Evolutionary conservation across 2,329 filamentous ascomycete species (phyloP).

Genomic region (Aspergillus neotritici): DNA sequence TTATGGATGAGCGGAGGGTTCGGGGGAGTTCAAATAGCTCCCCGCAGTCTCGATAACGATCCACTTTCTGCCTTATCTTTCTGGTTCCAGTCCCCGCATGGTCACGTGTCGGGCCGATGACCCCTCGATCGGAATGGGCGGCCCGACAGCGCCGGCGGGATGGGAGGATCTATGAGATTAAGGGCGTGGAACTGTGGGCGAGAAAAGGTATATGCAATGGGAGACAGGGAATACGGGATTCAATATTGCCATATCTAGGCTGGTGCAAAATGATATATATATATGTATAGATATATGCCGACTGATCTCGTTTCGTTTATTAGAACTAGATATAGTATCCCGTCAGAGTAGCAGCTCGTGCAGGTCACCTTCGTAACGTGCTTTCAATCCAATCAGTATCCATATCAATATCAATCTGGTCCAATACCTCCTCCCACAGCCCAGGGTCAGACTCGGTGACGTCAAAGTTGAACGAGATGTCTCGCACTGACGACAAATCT

Average conservation of each 20-base stretch:
- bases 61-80: too few species aligned
- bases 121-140: constrained; percentile 12
- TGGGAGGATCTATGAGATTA: background rate
- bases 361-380: constrained; percentile 22
- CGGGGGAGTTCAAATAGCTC: constrained; percentile 11
- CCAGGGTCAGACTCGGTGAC: constrained; percentile 33
- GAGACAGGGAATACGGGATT: too few species aligned
- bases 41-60: constrained; percentile 1
- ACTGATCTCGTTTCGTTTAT: too few species aligned
- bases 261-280: too few species aligned
- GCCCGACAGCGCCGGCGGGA: constrained; percentile 13
- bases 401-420: constrained; percentile 39
- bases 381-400: constrained; percentile 38
- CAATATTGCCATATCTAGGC: too few species aligned
- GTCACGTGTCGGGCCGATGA: constrained; percentile 29
- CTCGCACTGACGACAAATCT: constrained; percentile 21
- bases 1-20: constrained; percentile 4
- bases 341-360: too few species aligned
- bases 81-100: background rate
- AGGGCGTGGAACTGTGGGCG: background rate
- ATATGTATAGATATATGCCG: too few species aligned
- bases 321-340: too few species aligned
- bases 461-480: constrained; percentile 33
- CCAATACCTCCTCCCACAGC: constrained; percentile 39
- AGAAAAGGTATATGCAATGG: too few species aligned